phyloP scores from a whole-genome alignment of 495 filamentous ascomycete species.

The Aspergillus affinis region DNA sequence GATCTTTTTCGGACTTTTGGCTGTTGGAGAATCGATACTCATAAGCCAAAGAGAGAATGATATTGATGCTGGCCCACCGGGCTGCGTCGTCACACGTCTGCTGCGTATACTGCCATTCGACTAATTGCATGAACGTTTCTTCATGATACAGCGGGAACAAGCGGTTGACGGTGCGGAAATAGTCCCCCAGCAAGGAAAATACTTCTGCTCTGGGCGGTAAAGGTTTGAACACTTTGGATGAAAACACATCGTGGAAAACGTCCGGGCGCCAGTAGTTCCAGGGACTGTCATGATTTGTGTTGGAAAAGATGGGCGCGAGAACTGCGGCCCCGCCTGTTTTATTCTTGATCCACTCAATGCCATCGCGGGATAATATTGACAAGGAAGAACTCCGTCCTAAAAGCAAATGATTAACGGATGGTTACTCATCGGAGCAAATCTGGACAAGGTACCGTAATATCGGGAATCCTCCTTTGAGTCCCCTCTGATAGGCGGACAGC shows the following conservation, averaged over 20 bases:
- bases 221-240: constrained; percentile 71
- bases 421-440: constrained; percentile 2
- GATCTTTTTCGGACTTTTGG: constrained; percentile 79
- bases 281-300: constrained; percentile 72
- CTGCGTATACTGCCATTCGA: constrained; percentile 88
- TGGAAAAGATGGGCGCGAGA: constrained; percentile 75
- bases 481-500: constrained; percentile 48
- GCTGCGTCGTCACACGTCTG: constrained; percentile 91
- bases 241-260: constrained; percentile 87
- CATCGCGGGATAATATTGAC: constrained; percentile 91
- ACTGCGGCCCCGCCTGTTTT: constrained; percentile 90
- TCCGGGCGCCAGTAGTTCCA: constrained; percentile 92
- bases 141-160: constrained; percentile 96
- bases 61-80: constrained; percentile 96
- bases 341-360: constrained; percentile 95
- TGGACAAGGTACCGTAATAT: constrained; percentile 71
- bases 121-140: constrained; percentile 89
- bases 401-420: constrained; percentile 16
- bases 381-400: constrained; percentile 88
- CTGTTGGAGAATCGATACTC: constrained; percentile 87
- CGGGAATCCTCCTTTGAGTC: constrained; percentile 85
- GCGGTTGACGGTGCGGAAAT: constrained; percentile 94
- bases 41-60: constrained; percentile 85
- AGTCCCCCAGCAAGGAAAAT: constrained; percentile 79
- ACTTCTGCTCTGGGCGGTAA: constrained; percentile 79